Percentiles rank a stretch among this genome's conserved stretches.
Conservation (phyloP, 2,329 filamentous ascomycete species). For the Fusarium sp. region DNA sequence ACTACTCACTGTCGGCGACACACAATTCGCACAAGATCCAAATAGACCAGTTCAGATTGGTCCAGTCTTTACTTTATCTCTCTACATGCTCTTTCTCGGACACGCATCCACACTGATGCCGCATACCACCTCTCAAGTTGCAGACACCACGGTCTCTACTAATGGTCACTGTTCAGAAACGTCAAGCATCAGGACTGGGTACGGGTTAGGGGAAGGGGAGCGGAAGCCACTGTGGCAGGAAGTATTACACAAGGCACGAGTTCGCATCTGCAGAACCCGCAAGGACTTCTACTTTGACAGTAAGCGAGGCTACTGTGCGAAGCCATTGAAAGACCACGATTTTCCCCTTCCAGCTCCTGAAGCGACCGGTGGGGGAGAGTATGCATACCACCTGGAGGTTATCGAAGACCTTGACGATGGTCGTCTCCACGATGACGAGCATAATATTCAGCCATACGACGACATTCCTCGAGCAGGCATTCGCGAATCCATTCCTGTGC, state of each 20-base stretch:
- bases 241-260: conserved; percentile 89
- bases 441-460: conserved; percentile 50
- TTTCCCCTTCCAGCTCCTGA: neutral
- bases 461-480: conserved; percentile 57
- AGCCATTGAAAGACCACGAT: neutral
- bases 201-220: conserved; percentile 52
- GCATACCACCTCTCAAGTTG: neutral
- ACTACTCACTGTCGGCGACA: conserved; percentile 86
- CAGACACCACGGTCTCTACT: neutral
- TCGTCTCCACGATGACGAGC: conserved; percentile 59
- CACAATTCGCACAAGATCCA: conserved; percentile 76
- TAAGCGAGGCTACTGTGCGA: conserved; percentile 23
- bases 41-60: conserved; percentile 80
- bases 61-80: conserved; percentile 82
- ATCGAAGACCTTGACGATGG: conserved; percentile 80
- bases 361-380: conserved; percentile 50
- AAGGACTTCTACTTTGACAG: conserved; percentile 34
- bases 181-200: conserved; percentile 8
- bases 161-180: neutral
- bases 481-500: conserved; percentile 62
- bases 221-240: conserved; percentile 89
- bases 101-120: conserved; percentile 63
- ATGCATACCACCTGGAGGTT: conserved; percentile 82
- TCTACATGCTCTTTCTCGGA: conserved; percentile 95
- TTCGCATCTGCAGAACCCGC: conserved; percentile 80